Base-by-base conservation (phyloP, 2,329 filamentous ascomycete genomes). In the Penicillium crustosum region DNA sequence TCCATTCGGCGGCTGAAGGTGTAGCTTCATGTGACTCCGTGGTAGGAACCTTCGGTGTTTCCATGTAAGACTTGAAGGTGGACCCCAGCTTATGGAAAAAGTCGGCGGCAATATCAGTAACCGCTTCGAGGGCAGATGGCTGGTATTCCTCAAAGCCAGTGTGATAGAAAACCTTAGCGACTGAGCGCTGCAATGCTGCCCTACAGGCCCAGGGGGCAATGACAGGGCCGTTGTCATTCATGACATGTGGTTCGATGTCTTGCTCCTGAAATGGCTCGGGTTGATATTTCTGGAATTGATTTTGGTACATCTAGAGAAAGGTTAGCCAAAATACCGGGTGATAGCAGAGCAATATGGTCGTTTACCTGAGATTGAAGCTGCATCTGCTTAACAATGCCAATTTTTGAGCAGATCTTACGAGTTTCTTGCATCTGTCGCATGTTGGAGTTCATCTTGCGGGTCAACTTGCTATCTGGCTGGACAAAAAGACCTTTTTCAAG, bases 331-430 rank as follows among this genome's bases (percentile, higher is more conserved):
- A 15, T 13, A 4, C 38, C 19, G 23, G 35, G 27, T 6, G 3
- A 21, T 17, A 43, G 8, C 8, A n/a, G 19, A 25, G 57, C 9
- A 31, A 45, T 57, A 31, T 7, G 36, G 49, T 8, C 39, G 29
- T 79, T 71, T 84, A 91, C 90, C 84, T 97, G 94, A 51, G 92
- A 91, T 74, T 99, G 94, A 53, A 97, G 86, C 77, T 99, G 94
- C 94, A 99, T 99, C 78, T 99, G 94, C 79, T 97, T 99, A 73
- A 99, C 94, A 61, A 99, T 91, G 49, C 91, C 89, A 72, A 99
- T 96, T 77, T 97, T 99, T 12, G 92, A 92, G 68, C 92, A 96
- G 31, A 99, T 84, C 72, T 97, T 97, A 66, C 94, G 85, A 0
- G 94, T 99, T 69, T 97, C 93, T 74, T 99, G 94, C 83, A 99